Conservation (phyloP, 306 rosid species). For the Trifolium repens region DNA sequence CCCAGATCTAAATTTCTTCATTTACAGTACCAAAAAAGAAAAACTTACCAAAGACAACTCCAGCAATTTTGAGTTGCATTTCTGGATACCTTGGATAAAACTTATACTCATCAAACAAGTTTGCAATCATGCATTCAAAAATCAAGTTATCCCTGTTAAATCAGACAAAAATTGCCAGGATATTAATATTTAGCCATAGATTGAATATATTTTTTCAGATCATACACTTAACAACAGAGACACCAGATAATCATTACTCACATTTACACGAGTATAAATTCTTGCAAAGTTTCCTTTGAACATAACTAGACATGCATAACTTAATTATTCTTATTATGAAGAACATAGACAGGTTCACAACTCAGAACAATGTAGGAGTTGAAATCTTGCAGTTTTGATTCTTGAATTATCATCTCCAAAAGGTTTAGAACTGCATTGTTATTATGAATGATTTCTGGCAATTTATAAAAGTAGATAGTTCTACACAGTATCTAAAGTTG, state of each 20-base stretch:
- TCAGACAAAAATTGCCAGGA: slow-evolving; percentile 24
- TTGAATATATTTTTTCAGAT: neutral
- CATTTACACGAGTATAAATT: slow-evolving; percentile 7
- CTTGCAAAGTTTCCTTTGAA: slow-evolving; percentile 10
- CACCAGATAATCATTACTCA: slow-evolving; percentile 14
- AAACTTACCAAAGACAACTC: slow-evolving; percentile 87
- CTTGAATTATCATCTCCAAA: neutral
- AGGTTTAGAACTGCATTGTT: neutral
- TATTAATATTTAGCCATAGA: slow-evolving; percentile 30
- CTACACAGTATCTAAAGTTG: neutral
- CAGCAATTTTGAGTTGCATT: slow-evolving; percentile 92
- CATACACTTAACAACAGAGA: slow-evolving; percentile 15
- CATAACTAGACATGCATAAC: slow-evolving; percentile 11
- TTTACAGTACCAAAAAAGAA: slow-evolving; percentile 32
- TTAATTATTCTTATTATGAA: neutral
- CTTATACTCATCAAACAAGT: slow-evolving; percentile 92
- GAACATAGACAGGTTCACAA: neutral
- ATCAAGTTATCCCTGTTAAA: slow-evolving; percentile 80
- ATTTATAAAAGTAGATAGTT: neutral
- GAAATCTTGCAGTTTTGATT: neutral
- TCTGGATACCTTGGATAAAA: slow-evolving; percentile 98
- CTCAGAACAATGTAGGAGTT: slow-evolving; percentile 8
- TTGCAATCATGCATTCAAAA: slow-evolving; percentile 91
- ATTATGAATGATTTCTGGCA: neutral
- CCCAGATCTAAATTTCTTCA: slow-evolving; percentile 27